A percentile compares a stretch with the other conserved stretches of the same genome.
Conservation (phyloP, 2,329 filamentous ascomycete species). For the Penicillium sp. region DNA sequence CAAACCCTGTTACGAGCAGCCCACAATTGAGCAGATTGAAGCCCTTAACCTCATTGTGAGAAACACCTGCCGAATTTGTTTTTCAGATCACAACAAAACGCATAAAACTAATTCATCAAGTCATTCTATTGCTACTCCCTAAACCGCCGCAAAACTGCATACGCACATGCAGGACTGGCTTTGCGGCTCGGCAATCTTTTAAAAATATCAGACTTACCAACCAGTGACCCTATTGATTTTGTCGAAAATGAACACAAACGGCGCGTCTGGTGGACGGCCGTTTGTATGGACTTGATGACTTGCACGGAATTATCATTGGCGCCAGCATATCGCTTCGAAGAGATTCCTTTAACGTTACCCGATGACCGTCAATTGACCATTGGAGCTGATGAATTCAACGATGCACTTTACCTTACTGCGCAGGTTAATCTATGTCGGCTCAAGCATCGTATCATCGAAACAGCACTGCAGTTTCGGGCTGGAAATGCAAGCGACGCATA, state of each 20-base stretch:
- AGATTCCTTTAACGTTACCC: background rate
- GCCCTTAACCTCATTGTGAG: conserved; percentile 22
- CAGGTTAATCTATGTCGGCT: background rate
- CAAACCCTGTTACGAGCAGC: conserved; percentile 15
- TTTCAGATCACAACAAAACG: too few relatives aligned
- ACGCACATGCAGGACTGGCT: conserved; percentile 20
- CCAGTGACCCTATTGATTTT: background rate
- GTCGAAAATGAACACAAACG: conserved; percentile 19
- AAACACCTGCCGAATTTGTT: too few relatives aligned
- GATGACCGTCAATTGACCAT: background rate
- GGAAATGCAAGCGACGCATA: background rate
- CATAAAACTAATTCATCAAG: background rate
- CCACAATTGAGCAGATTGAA: conserved; percentile 21
- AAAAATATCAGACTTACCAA: conserved; percentile 5
- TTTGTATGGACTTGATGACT: conserved; percentile 16
- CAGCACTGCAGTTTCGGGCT: background rate
- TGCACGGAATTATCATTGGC: conserved; percentile 13
- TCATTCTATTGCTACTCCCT: conserved; percentile 23
- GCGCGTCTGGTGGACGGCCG: conserved; percentile 25
- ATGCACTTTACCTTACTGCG: background rate
- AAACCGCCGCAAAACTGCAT: conserved; percentile 22
- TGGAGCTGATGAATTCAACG: background rate
- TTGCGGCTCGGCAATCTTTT: conserved; percentile 15
- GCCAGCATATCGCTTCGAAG: background rate
- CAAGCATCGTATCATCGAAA: background rate